Evolutionary conservation across 352 stramenopile genomes (phyloP).

Genomic region (Phytopythium litorale): DNA sequence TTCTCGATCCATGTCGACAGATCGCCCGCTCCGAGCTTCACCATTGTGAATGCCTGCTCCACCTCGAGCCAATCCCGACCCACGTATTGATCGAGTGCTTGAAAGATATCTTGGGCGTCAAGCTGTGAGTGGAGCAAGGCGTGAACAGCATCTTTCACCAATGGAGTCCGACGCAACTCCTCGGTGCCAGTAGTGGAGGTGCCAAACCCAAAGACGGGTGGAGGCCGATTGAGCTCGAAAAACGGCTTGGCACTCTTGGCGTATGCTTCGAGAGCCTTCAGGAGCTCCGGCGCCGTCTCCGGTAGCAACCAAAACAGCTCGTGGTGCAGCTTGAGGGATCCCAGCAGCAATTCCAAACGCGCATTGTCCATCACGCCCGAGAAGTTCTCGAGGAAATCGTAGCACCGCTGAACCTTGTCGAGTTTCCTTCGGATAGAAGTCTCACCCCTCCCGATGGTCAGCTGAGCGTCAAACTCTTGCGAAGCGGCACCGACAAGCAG

Average conservation of each 20-base stretch:
- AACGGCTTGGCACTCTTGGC: not conserved
- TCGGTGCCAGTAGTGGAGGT: not conserved
- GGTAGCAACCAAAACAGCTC: conserved; percentile 11
- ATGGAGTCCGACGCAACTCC: conserved; percentile 9
- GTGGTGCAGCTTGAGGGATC: conserved; percentile 21
- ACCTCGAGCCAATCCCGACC: conserved; percentile 14
- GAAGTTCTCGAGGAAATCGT: conserved; percentile 25
- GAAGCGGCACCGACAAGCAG: conserved; percentile 16
- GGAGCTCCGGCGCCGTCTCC: conserved; percentile 8
- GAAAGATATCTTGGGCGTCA: conserved; percentile 13
- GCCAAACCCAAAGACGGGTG: not conserved
- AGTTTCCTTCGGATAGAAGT: not conserved
- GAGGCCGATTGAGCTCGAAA: not conserved
- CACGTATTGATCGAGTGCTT: conserved; percentile 11
- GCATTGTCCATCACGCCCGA: conserved; percentile 12
- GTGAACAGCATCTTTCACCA: conserved; percentile 16
- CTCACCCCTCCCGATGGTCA: not conserved
- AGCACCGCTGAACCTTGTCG: conserved; percentile 2
- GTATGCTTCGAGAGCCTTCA: not conserved
- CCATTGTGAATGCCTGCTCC: conserved; percentile 23
- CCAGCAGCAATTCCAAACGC: conserved; percentile 14
- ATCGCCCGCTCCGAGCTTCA: conserved; percentile 21
- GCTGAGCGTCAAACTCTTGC: conserved; percentile 11
- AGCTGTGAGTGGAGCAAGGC: conserved; percentile 17
- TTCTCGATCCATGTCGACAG: conserved; percentile 30